Conservation (phyloP, 768 basidiomycete species). For the Suillus tomentosus region DNA sequence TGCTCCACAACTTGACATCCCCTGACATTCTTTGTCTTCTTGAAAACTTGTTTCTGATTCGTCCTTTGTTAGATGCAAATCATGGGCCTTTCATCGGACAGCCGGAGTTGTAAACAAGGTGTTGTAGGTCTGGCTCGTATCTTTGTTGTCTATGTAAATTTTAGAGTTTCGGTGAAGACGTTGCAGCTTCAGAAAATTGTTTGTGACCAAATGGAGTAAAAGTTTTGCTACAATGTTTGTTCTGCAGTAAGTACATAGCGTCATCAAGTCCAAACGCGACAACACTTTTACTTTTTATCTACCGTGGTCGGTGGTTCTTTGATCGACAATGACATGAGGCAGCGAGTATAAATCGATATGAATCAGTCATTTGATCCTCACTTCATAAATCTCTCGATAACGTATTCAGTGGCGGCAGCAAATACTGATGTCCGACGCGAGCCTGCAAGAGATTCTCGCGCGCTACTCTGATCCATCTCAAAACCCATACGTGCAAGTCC, state of each 20-base stretch:
- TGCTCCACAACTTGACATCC: conserved; percentile 77
- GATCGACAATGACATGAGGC: conserved; percentile 6
- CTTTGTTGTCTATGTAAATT: neutral
- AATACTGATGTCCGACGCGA: neutral
- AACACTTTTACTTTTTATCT: neutral
- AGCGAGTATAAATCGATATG: neutral
- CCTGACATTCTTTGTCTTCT: conserved; percentile 19
- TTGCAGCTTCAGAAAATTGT: neutral
- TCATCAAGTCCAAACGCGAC: neutral
- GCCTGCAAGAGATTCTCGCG: neutral
- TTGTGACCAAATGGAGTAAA: neutral
- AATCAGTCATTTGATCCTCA: neutral
- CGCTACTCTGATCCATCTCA: conserved; percentile 5
- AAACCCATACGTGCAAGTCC: conserved; percentile 2
- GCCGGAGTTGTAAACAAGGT: neutral
- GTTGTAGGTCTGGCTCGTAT: neutral
- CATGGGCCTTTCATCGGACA: neutral
- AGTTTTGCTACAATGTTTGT: neutral
- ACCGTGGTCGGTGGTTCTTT: neutral
- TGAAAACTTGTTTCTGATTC: conserved; percentile 15
- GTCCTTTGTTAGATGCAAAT: conserved; percentile 1
- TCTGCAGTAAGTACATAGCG: neutral
- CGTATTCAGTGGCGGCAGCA: neutral
- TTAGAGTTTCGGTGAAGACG: neutral
- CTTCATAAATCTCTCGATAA: neutral